Percentiles rank a stretch among this genome's conserved stretches.
These are phyloP conservation scores for Chenopodium suecicum DNA, from an alignment of 148 eudicot species.

Conservation along the genomic window DNA sequence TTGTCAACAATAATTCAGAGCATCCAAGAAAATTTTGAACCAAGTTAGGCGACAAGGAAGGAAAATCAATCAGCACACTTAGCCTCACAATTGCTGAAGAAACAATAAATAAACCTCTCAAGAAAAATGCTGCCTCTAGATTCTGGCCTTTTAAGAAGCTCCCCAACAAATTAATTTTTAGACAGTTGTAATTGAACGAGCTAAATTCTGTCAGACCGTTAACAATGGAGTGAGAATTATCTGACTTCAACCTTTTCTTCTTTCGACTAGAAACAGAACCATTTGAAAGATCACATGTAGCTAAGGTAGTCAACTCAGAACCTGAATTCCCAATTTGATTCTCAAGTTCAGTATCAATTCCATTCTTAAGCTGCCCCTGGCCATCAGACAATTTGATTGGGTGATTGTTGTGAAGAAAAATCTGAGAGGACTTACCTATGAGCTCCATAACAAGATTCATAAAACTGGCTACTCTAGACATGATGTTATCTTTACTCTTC, in stretches of 20 bases:
- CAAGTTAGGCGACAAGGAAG: conserved; percentile 42
- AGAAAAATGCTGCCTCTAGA: conserved; percentile 61
- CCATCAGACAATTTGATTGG: conserved; percentile 19
- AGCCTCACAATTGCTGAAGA: conserved; percentile 69
- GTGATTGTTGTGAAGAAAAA: conserved; percentile 43
- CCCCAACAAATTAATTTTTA: conserved; percentile 43
- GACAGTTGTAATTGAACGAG: conserved; percentile 30
- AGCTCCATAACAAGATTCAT: conserved; percentile 41
- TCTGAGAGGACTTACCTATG: conserved; percentile 31
- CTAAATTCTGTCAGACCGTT: conserved; percentile 44
- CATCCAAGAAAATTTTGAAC: conserved; percentile 48
- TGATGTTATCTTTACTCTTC: conserved; percentile 34
- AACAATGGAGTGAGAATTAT: conserved; percentile 28
- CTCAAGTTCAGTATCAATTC: conserved; percentile 19
- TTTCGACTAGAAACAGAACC: conserved; percentile 18
- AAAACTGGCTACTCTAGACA: conserved; percentile 43
- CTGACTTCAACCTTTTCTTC: conserved; percentile 29
- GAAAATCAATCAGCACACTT: conserved; percentile 44
- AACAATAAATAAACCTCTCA: conserved; percentile 67
- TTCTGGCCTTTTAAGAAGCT: conserved; percentile 59
- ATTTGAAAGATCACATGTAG: conserved; percentile 24
- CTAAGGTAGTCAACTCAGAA: conserved; percentile 14
- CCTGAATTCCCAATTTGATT: conserved; percentile 23
- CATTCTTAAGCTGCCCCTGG: conserved; percentile 26
- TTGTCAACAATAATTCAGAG: conserved; percentile 55